phyloP scores from a whole-genome alignment of 148 eudicot species.

The Pouteria glomerata region DNA sequence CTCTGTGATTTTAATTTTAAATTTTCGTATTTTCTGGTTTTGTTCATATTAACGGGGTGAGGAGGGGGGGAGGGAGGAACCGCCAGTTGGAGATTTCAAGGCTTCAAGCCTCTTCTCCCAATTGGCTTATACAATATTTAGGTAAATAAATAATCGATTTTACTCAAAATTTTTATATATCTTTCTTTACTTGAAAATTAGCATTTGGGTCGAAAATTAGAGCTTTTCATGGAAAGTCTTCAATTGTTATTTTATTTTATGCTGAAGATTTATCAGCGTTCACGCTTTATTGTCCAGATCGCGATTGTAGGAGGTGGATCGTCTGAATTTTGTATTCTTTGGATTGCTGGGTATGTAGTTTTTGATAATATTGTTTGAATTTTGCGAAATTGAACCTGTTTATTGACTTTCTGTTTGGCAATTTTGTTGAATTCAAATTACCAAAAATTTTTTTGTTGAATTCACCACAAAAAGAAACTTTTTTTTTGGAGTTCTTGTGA shows the following conservation, averaged over 20 bases:
- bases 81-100: constrained; percentile 13
- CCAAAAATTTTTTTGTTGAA: neutral
- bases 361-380: neutral
- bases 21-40: no score
- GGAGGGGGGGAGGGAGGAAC: neutral
- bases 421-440: neutral
- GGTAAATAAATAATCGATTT: neutral
- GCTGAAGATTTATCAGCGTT: neutral
- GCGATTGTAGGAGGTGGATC: constrained; percentile 18
- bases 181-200: neutral
- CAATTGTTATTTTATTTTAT: neutral
- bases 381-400: constrained; percentile 1
- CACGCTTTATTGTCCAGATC: constrained; percentile 5
- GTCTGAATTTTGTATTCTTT: neutral
- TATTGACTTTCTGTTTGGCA: neutral
- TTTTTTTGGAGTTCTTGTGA: constrained; percentile 6
- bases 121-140: neutral
- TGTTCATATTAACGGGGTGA: neutral
- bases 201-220: neutral
- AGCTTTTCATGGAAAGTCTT: neutral
- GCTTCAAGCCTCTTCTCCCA: constrained; percentile 5
- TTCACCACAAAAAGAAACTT: neutral
- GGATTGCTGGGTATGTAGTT: constrained; percentile 16
- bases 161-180: neutral
- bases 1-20: no score